Evolutionary conservation across 2,329 filamentous ascomycete species (phyloP), one percentile per base, ranked within the genome.

Genomic region (Bipolaris sorokiniana): DNA sequence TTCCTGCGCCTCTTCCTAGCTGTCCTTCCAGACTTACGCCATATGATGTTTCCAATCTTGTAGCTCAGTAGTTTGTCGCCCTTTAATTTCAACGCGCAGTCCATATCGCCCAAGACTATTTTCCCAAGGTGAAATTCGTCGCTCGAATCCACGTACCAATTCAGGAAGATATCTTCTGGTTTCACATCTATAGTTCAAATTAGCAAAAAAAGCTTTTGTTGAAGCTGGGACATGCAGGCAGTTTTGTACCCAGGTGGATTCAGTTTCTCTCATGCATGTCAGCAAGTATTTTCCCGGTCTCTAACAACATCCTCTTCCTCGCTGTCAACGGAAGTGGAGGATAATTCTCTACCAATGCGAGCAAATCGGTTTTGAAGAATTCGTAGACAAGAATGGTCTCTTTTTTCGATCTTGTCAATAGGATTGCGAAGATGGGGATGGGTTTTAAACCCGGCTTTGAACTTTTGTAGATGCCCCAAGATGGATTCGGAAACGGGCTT

Each of bases 111-210:
- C n/a, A n/a, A n/a, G n/a, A n/a, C n/a, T n/a, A n/a, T n/a, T n/a
- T n/a, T n/a, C n/a, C n/a, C n/a, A n/a, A n/a, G n/a, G n/a, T n/a
- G n/a, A n/a, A n/a, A n/a, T n/a, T n/a, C n/a, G n/a, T n/a, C n/a
- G n/a, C n/a, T n/a, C n/a, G n/a, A n/a, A n/a, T 56, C 54, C 41
- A 56, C 48, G 23, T 51, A 41, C 54, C 48, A 56, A 23, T 56
- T 56, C 13, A 56, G 40, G 42, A 56, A 56, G 47, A 56, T 41
- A 41, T 56, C 48, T 48, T 56, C 34, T n/a, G 41, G 54, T 41
- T 56, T 56, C 41, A 56, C 48, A 20, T 51, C 54, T 51, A 44
- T 31, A 31, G 28, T n/a, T 3, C 28, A 31, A 31, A 31, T 31
- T 31, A 31, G 28, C 6, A 31, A 31, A 31, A 11, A n/a, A n/a